phyloP scores from a whole-genome alignment of 1,139 yeast genomes.

The Wickerhamomyces sp. region DNA sequence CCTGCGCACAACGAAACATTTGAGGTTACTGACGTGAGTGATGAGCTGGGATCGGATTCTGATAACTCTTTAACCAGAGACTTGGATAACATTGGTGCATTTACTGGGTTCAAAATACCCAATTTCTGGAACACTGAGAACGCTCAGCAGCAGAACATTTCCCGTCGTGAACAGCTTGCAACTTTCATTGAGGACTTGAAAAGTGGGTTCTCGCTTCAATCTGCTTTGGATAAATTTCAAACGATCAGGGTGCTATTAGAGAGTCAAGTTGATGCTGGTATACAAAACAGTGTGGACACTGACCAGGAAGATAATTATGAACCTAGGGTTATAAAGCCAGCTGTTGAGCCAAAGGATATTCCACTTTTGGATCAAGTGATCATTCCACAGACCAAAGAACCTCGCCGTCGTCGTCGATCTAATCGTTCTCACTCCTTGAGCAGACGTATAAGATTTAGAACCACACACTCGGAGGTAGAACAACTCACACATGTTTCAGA shows the following conservation, averaged over 20 bases:
- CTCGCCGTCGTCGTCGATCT: conserved; percentile 12
- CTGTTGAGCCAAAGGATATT: conserved; percentile 42
- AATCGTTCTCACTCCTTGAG: conserved; percentile 22
- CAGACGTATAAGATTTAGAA: conserved; percentile 31
- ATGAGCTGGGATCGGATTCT: conserved; percentile 7
- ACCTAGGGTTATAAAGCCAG: conserved; percentile 52
- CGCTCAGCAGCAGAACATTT: conserved; percentile 3
- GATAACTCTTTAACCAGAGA: conserved; percentile 17
- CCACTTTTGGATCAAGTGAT: conserved; percentile 50
- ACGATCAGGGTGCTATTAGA: conserved; percentile 39
- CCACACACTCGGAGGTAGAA: conserved; percentile 20
- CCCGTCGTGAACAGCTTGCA: conserved; percentile 38
- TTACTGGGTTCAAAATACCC: conserved; percentile 14
- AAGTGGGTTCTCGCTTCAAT: conserved; percentile 45
- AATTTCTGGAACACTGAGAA: conserved; percentile 12
- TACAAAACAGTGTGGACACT: conserved; percentile 33
- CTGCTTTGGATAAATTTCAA: conserved; percentile 54
- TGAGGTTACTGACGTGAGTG: conserved; percentile 1
- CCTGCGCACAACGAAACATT: neutral
- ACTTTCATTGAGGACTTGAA: conserved; percentile 47
- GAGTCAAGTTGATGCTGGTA: conserved; percentile 23
- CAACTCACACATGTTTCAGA: conserved; percentile 33
- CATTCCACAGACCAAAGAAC: conserved; percentile 35
- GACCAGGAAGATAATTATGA: conserved; percentile 38
- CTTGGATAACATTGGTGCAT: conserved; percentile 17